Evolutionary conservation across 1,284 basidiomycete species (phyloP).

Genomic region (Schizophyllum commune): DNA sequence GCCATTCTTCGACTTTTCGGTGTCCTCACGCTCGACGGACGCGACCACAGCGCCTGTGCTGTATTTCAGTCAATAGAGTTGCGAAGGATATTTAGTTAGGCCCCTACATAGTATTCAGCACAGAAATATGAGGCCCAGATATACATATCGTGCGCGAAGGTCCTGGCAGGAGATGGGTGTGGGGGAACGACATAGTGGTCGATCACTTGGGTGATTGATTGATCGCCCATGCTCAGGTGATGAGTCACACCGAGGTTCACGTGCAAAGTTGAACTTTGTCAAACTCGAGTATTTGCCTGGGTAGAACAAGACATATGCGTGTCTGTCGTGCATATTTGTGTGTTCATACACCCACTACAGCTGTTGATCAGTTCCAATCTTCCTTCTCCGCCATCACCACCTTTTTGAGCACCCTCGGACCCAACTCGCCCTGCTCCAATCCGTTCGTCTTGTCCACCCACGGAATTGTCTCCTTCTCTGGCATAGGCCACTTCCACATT

Average conservation of each 20-base stretch:
- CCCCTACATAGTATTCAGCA: no score
- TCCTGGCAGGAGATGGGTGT: slow-evolving; percentile 37
- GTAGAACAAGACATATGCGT: no score
- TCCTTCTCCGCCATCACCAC: neutral
- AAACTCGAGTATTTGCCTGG: no score
- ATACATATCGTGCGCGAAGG: slow-evolving; percentile 31
- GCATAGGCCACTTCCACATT: neutral
- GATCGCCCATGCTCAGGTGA: no score
- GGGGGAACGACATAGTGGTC: slow-evolving; percentile 29
- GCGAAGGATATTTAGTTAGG: neutral
- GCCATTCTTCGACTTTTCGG: slow-evolving; percentile 37
- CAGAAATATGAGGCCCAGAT: slow-evolving; percentile 54
- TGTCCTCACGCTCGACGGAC: slow-evolving; percentile 26
- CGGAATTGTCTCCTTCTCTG: neutral
- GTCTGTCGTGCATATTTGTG: no score
- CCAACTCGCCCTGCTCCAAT: neutral
- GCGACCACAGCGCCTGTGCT: slow-evolving; percentile 49
- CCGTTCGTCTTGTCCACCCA: neutral
- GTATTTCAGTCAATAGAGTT: neutral
- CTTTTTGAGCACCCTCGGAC: neutral
- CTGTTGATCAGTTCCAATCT: no score
- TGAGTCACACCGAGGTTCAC: no score
- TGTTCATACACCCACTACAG: no score
- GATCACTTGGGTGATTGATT: neutral
- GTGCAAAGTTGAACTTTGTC: no score